A percentile compares a stretch with the other conserved stretches of the same genome.
Conservation (phyloP, 2,329 filamentous ascomycete species). For the Fusarium luffae region DNA sequence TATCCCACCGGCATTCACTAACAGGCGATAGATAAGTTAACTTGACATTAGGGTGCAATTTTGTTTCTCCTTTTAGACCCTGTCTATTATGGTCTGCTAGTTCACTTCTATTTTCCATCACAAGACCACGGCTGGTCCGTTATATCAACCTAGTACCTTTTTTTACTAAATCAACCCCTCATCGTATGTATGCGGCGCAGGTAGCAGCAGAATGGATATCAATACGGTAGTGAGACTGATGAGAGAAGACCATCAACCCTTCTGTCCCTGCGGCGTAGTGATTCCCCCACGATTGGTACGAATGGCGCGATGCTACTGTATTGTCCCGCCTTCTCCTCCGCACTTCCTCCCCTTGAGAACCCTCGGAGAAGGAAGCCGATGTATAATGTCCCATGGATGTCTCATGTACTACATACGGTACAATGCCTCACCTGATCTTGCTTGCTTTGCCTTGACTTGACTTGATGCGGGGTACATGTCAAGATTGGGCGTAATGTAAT, state of each 20-base stretch:
- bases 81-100: conserved; percentile 13
- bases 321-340: conserved; percentile 13
- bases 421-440: background rate
- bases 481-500: conserved; percentile 4
- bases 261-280: conserved; percentile 24
- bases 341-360: conserved; percentile 12
- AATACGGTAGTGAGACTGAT: background rate
- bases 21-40: conserved; percentile 5
- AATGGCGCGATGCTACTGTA: conserved; percentile 40
- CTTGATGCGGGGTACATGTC: background rate
- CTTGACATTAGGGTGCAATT: conserved; percentile 3
- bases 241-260: conserved; percentile 2
- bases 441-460: background rate
- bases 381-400: conserved; percentile 29
- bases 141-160: conserved; percentile 19
- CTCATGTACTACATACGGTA: conserved; percentile 21
- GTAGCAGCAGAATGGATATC: background rate
- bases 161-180: conserved; percentile 42
- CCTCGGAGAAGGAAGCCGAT: conserved; percentile 28
- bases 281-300: conserved; percentile 43
- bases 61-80: conserved; percentile 30
- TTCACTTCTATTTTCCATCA: conserved; percentile 33
- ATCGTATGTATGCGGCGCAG: conserved; percentile 10
- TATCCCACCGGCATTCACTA: background rate
- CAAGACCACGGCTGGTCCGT: conserved; percentile 44